Conservation (phyloP, 2,329 filamentous ascomycete species). For the Remersonia thermophila region DNA sequence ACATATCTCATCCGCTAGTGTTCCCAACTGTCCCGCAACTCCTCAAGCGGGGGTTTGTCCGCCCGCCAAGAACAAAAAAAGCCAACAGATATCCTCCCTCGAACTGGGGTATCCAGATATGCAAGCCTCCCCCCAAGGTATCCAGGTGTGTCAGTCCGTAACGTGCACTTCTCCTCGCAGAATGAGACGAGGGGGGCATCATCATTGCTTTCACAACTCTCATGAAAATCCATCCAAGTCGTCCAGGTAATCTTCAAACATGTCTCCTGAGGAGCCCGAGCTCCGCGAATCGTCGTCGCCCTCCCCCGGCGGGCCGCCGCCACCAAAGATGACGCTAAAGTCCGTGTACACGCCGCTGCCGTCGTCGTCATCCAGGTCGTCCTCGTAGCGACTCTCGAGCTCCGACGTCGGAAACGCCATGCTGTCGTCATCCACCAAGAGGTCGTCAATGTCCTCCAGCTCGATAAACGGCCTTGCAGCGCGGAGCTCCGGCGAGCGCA, state of each 20-base stretch:
- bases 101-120: no score
- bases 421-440: slow-evolving; percentile 28
- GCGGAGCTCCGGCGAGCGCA: slow-evolving; percentile 25
- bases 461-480: slow-evolving; percentile 8
- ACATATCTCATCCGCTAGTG: no score
- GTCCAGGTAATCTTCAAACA: slow-evolving; percentile 42
- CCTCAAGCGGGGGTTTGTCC: no score
- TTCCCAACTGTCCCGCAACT: no score
- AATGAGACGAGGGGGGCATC: no score
- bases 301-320: slow-evolving; percentile 18
- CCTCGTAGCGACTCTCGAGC: slow-evolving; percentile 31
- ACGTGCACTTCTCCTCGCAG: no score
- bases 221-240: slow-evolving; percentile 44
- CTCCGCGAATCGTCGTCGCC: slow-evolving; percentile 21
- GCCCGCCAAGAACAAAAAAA: no score
- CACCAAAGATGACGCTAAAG: slow-evolving; percentile 39
- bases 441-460: slow-evolving; percentile 5
- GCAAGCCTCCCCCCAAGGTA: no score
- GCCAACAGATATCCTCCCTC: no score
- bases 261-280: background rate
- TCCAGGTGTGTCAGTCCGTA: no score
- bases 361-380: slow-evolving; percentile 31
- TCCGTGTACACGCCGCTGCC: slow-evolving; percentile 42
- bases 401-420: slow-evolving; percentile 36
- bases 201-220: no score